Conservation (phyloP, 352 stramenopile species). For the Pythium phragmiticola region DNA sequence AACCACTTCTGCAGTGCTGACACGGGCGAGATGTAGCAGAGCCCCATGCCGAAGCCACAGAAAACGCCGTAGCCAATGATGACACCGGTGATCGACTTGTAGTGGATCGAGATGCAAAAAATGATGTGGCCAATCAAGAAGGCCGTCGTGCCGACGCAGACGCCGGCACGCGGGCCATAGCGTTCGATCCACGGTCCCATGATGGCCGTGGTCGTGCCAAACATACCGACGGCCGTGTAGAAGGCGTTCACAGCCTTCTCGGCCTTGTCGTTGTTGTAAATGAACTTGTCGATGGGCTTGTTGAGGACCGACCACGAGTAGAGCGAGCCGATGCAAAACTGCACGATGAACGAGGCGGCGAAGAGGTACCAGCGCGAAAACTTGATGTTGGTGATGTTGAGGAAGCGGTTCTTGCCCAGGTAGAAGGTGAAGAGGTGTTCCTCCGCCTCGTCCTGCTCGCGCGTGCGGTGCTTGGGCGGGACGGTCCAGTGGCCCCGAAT, state of each 20-base stretch:
- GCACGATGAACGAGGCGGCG: conserved; percentile 52
- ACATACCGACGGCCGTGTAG: conserved; percentile 64
- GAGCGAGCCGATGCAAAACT: conserved; percentile 70
- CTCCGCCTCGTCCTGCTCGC: conserved; percentile 36
- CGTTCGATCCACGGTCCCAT: conserved; percentile 62
- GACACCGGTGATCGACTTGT: conserved; percentile 51
- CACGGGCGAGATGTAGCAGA: conserved; percentile 71
- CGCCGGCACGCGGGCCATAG: conserved; percentile 42
- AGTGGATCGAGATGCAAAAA: conserved; percentile 43
- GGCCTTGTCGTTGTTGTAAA: conserved; percentile 49
- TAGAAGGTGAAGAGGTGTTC: conserved; percentile 36
- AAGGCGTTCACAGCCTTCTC: conserved; percentile 63
- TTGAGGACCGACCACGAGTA: conserved; percentile 78
- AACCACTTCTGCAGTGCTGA: conserved; percentile 76
- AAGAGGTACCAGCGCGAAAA: conserved; percentile 75
- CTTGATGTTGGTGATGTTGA: conserved; percentile 29
- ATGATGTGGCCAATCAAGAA: conserved; percentile 62
- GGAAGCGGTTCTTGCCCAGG: conserved; percentile 30
- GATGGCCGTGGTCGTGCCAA: conserved; percentile 49
- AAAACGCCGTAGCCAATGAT: conserved; percentile 75
- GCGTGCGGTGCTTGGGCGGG: conserved; percentile 24
- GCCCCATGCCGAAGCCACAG: conserved; percentile 53
- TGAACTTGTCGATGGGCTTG: conserved; percentile 50
- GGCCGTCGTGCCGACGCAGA: conserved; percentile 41
- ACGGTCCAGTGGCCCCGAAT: conserved; percentile 35